Evolutionary conservation across 163 green algal species (phyloP), one percentile per base, ranked within the genome.

Genomic region (Botryococcus braunii): DNA sequence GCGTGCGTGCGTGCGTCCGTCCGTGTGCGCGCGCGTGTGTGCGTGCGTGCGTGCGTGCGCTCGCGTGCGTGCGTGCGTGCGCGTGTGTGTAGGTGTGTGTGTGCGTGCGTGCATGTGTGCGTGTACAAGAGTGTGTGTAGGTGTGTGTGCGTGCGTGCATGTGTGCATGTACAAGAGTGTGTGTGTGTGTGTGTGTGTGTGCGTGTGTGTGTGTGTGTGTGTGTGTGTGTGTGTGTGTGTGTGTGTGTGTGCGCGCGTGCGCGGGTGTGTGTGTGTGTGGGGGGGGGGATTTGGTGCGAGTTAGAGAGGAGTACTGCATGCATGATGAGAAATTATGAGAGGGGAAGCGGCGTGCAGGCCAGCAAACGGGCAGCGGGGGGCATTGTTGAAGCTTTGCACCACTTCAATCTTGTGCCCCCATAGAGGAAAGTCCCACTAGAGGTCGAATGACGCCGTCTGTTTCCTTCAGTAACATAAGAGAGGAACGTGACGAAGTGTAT

Each of bases 321-420:
- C 6, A 21, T 11, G 50, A n/a, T 61, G 50, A 8, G 8, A 61
- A 29, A n/a, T 32, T 11, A 7, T 43, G 29, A 2, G 25, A 29
- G 21, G 5, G 56, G 27, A 3, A 23, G 9, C 8, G 4, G 56
- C 8, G 7, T 80, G 48, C 66, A 86, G 55, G 89, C 92, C 1
- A 83, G 65, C 8, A 38, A 86, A 73, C 77, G 84, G 0, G 95
- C 89, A 55, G 84, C 92, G 1, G 88, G 79, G 0, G 92, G 91
- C 52, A 97, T 97, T 47, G 47, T 92, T 7, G 74, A 97, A 75
- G 86, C 89, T 0, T 76, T 97, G 57, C 32, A 83, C 2, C 75
- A 89, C 67, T 97, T 95, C 49, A 63, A 71, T 50, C 74, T 79
- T 29, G 17, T 66, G 4, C 36, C 59, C n/a, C n/a, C n/a, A n/a